Percentiles rank a stretch among this genome's conserved stretches.
Conservation (phyloP, 2,329 filamentous ascomycete species). For the Nemania sp. region DNA sequence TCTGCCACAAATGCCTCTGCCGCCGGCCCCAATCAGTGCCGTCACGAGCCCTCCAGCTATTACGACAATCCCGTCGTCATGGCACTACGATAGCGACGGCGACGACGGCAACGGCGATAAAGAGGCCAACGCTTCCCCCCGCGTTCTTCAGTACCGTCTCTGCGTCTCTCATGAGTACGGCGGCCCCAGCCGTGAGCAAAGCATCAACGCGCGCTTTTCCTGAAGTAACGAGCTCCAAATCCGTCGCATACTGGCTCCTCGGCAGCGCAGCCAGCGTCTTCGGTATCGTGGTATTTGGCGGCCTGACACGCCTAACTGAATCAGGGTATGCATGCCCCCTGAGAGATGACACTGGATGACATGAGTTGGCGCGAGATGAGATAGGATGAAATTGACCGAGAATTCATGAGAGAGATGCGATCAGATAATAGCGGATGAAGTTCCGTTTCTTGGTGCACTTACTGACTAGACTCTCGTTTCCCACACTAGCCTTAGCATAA, state of each 20-base stretch:
- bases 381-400: too few species aligned
- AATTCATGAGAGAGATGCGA: too few species aligned
- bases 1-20: slow-evolving; percentile 54
- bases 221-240: slow-evolving; percentile 69
- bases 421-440: neutral
- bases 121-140: slow-evolving; percentile 9
- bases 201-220: slow-evolving; percentile 50
- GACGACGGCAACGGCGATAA: neutral
- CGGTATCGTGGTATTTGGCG: slow-evolving; percentile 94
- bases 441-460: neutral
- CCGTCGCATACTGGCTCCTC: slow-evolving; percentile 88
- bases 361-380: neutral
- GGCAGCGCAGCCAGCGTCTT: slow-evolving; percentile 92
- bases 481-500: slow-evolving; percentile 79
- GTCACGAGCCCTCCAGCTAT: slow-evolving; percentile 44
- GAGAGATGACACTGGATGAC: neutral
- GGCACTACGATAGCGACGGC: slow-evolving; percentile 41
- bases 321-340: slow-evolving; percentile 68
- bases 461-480: slow-evolving; percentile 12
- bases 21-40: slow-evolving; percentile 37
- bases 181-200: slow-evolving; percentile 25
- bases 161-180: slow-evolving; percentile 11
- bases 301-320: slow-evolving; percentile 90
- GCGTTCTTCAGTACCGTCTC: slow-evolving; percentile 30
- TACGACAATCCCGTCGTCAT: slow-evolving; percentile 41